phyloP scores from a whole-genome alignment of 805 yeast species.

The Vanderwaltozyma verrucispora region DNA sequence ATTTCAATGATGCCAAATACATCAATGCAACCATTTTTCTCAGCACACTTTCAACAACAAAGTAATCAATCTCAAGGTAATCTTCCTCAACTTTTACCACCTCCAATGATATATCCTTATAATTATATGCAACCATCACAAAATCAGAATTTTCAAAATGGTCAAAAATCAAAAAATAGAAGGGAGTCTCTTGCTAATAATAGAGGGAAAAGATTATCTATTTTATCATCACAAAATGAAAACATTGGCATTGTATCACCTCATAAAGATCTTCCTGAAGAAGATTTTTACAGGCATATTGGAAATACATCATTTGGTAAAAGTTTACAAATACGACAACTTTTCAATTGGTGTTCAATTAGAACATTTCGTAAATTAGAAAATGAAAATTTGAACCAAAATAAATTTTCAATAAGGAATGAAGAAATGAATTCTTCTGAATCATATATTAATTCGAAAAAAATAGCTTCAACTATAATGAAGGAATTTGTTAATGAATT shows the following conservation, averaged over 20 bases:
- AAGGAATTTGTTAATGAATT: conserved; percentile 25
- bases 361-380: conserved; percentile 16
- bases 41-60: conserved; percentile 9
- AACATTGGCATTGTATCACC: conserved; percentile 20
- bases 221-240: conserved; percentile 18
- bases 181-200: conserved; percentile 18
- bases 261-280: conserved; percentile 24
- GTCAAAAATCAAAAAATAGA: conserved; percentile 13
- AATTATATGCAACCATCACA: conserved; percentile 2
- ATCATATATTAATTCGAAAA: conserved; percentile 13
- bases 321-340: conserved; percentile 22
- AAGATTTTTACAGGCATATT: conserved; percentile 25
- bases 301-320: conserved; percentile 22
- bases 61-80: neutral
- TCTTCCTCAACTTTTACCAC: conserved; percentile 15
- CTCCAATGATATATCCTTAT: conserved; percentile 18
- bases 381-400: neutral
- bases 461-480: conserved; percentile 17
- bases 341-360: conserved; percentile 27
- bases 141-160: conserved; percentile 3
- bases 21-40: conserved; percentile 22
- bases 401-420: neutral
- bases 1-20: conserved; percentile 17
- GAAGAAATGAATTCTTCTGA: conserved; percentile 1
- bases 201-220: conserved; percentile 25